Base-by-base conservation (phyloP, 1,284 basidiomycete genomes). In the Moniliophthora roreri region DNA sequence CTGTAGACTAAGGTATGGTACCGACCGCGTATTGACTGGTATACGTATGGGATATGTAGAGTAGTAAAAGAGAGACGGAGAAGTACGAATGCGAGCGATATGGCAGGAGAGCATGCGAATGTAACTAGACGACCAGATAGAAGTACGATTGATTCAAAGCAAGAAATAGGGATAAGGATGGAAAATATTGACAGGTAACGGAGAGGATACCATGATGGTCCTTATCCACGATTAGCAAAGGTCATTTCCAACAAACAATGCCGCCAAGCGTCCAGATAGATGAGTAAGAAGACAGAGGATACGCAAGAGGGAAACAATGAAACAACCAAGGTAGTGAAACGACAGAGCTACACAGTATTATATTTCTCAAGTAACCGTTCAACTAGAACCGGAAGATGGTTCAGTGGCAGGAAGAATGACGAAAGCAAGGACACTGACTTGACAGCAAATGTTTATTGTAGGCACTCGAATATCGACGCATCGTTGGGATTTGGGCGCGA, bases 391-490 rank as follows among this genome's bases (percentile, higher is more conserved):
- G 54, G 49, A 13, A 41, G 23, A 40, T 46, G n/a, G n/a, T 52
- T 54, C 40, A 57, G 39, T 32, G 16, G 28, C 49, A 18, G 49
- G 8, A n/a, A 38, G 35, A 52, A 20, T 40, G 10, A 49, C 38
- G 0, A 38, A 53, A 57, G 24, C 51, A 38, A 49, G 39, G 37
- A 48, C 16, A 74, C 89, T 59, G 66, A 91, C 90, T 91, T 38
- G 91, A 83, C 45, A 80, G 77, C 50, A 93, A 79, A 64, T 93
- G 89, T 69, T 91, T 90, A 70, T 80, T 87, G 66, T 90, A 87
- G 23, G 82, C 79, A 62, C 80, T 84, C 21, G 85, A 84, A 60
- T 84, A 85, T 60, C 81, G 78, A 52, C 87, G 82, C 79, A 93
- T 87, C 63, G 72, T 82, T 39, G 75, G 73, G 16, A 94, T 73